A percentile compares a stretch with the other conserved stretches of the same genome.
phyloP scores from a whole-genome alignment of 192 early-diverging fungal species.

The Piromyces finnis region DNA sequence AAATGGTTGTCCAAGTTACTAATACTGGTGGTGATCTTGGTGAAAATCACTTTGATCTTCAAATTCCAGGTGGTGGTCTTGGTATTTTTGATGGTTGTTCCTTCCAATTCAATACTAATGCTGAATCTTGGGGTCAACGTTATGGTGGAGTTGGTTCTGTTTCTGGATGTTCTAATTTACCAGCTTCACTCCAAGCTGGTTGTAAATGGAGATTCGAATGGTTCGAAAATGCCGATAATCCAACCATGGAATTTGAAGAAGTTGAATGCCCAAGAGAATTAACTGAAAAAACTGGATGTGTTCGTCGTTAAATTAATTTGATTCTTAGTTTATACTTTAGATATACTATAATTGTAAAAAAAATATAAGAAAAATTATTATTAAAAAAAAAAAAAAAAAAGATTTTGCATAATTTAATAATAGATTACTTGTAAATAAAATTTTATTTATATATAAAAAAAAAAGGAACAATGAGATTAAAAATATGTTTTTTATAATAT shows the following conservation, averaged over 20 bases:
- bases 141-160: neutral
- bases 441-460: no score
- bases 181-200: neutral
- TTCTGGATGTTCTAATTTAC: neutral
- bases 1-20: neutral
- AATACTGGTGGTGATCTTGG: constrained; percentile 1
- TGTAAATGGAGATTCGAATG: constrained; percentile 1
- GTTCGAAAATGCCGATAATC: constrained; percentile 1
- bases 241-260: neutral
- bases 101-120: neutral
- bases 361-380: no score
- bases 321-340: no score
- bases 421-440: no score
- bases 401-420: no score
- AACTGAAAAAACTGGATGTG: neutral
- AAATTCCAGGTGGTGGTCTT: constrained; percentile 2
- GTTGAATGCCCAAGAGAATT: neutral
- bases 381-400: no score
- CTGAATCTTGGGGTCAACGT: constrained; percentile 1
- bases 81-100: constrained; percentile 4
- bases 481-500: no score
- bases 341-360: no score
- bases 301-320: no score
- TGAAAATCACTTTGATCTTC: neutral
- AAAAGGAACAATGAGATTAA: no score